Evolutionary conservation across 2,329 filamentous ascomycete genomes (phyloP), one percentile per base, ranked within the genome.

Genomic region (Aureobasidium sp.): DNA sequence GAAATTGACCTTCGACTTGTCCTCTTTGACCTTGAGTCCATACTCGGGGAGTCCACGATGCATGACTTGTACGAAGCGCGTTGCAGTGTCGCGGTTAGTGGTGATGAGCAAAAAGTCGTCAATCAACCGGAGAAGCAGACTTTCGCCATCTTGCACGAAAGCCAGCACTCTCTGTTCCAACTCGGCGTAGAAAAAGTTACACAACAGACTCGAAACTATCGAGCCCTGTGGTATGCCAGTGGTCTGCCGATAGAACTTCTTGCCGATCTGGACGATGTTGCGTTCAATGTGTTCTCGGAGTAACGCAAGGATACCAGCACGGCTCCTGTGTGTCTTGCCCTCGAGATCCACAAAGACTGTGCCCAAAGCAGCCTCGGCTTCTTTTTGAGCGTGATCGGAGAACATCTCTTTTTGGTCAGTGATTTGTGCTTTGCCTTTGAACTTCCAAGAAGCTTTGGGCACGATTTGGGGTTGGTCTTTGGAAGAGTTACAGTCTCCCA

Each of bases 41-140:
- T 95, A 97, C 37, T 86, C 82, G 0, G 87, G 84, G 39, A 94
- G 74, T 1, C 92, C 93, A 0, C 76, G 74, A 68, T 96, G 87
- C 92, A 99, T 96, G 17, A 83, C 81, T 63, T 86, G 77, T 22
- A 96, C 79, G 70, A 99, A 97, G 1, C 76, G 78, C 63, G 79
- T 79, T 0, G 91, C 93, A 68, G 92, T 85, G 8, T 73, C 67
- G 59, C 76, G 78, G 53, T 90, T 81, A 0, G 86, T 85, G 0
- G 89, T 96, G 69, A 99, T 87, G 49, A 99, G 83, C 5, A 97
- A 79, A 68, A 97, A 99, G 70, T 99, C 94, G 68, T 99, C 94
- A 45, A 96, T 90, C 11, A 97, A 81, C 17, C 94, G 83, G 58
- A 97, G 74, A 8, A 99, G 78, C 2, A 97, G 74, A 53, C 83